Conservation (phyloP, 2,329 filamentous ascomycete genomes). For the Moelleriella libera region DNA sequence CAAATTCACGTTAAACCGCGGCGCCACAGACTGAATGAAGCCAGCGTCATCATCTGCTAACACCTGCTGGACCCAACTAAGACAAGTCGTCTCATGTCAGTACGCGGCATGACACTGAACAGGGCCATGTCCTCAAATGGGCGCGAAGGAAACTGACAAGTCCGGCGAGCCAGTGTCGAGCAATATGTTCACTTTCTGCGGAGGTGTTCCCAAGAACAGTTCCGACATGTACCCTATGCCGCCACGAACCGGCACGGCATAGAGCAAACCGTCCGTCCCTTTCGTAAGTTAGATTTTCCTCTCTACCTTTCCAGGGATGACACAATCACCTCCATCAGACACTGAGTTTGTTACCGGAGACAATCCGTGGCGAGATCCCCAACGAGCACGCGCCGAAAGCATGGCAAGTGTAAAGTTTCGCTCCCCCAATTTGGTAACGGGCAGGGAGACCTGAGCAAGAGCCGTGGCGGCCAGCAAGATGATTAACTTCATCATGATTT, state of each 20-base stretch:
- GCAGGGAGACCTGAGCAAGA: not conserved
- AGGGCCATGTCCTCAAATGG: not conserved
- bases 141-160: constrained; percentile 37
- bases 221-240: constrained; percentile 30
- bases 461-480: not conserved
- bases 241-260: constrained; percentile 27
- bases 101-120: not conserved
- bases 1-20: constrained; percentile 27
- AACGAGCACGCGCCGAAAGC: not conserved
- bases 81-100: constrained; percentile 1
- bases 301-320: not conserved
- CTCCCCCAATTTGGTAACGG: not conserved
- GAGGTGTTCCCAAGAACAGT: constrained; percentile 30
- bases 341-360: not conserved
- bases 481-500: not conserved
- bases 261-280: not conserved
- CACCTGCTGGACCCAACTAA: constrained; percentile 39
- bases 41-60: constrained; percentile 26
- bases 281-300: not conserved
- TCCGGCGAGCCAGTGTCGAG: constrained; percentile 41
- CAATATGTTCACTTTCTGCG: constrained; percentile 31
- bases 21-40: constrained; percentile 19
- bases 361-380: not conserved
- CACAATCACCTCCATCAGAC: not conserved
- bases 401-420: not conserved